phyloP scores from a whole-genome alignment of 2,329 filamentous ascomycete genomes.

The Pseudogymnoascus sp. region DNA sequence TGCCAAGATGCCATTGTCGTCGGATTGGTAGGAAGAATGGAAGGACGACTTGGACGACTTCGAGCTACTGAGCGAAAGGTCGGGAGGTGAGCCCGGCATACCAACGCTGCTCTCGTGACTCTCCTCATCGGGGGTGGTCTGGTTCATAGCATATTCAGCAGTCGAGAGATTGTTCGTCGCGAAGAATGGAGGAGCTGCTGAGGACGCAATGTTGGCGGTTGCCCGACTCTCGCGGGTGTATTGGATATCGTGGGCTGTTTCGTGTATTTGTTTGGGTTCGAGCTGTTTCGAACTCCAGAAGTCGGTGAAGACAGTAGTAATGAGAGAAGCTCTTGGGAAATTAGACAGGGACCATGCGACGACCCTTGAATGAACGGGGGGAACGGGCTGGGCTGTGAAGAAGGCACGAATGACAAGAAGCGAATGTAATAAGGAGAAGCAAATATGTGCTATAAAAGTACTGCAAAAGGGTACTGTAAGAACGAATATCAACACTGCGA shows the following conservation, averaged over 20 bases:
- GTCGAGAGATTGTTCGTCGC: background rate
- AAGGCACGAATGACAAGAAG: background rate
- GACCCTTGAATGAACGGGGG: background rate
- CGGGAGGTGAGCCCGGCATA: conserved; percentile 60
- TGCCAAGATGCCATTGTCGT: conserved; percentile 59
- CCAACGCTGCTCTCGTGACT: conserved; percentile 25
- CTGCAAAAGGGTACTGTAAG: background rate
- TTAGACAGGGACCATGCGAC: conserved; percentile 3
- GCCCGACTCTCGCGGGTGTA: conserved; percentile 1
- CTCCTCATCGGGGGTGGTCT: conserved; percentile 11
- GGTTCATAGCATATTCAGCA: conserved; percentile 7
- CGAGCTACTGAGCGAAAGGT: conserved; percentile 58
- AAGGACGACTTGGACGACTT: conserved; percentile 89
- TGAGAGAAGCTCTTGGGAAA: background rate
- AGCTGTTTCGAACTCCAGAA: background rate
- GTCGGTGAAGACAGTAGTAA: background rate
- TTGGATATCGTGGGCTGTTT: background rate
- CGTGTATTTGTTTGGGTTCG: background rate
- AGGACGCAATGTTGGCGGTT: conserved; percentile 8
- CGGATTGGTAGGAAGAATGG: conserved; percentile 64
- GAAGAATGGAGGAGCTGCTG: background rate
- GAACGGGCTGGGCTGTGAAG: conserved; percentile 4
- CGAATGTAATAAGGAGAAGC: background rate
- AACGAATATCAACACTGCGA: conserved; percentile 7
- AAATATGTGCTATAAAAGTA: conserved; percentile 7